Conservation (phyloP, 257 asterid species). For the Solanum chiquidenum region DNA sequence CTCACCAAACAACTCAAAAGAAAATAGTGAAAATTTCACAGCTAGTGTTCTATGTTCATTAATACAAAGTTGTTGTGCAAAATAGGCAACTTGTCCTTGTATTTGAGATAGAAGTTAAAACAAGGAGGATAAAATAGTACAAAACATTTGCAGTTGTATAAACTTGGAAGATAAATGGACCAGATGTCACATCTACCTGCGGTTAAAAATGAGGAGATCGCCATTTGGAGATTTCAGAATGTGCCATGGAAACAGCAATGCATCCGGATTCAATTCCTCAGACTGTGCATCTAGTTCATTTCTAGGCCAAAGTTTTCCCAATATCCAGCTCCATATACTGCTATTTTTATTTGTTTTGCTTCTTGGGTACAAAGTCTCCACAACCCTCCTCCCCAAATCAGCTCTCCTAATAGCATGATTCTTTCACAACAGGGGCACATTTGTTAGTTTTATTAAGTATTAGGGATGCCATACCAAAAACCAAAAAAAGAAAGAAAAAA, state of each 20-base stretch:
- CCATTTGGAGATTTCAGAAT: slow-evolving; percentile 42
- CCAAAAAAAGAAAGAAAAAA: not conserved
- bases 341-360: slow-evolving; percentile 18
- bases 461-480: not conserved
- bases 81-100: not conserved
- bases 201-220: slow-evolving; percentile 49
- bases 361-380: slow-evolving; percentile 64
- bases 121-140: not conserved
- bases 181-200: slow-evolving; percentile 40
- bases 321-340: slow-evolving; percentile 57
- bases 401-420: slow-evolving; percentile 95
- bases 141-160: not conserved
- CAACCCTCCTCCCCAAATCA: slow-evolving; percentile 58
- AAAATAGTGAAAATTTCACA: not conserved
- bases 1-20: not conserved
- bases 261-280: slow-evolving; percentile 36
- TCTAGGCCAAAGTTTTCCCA: slow-evolving; percentile 47
- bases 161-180: not conserved
- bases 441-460: slow-evolving; percentile 4
- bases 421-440: slow-evolving; percentile 26
- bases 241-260: slow-evolving; percentile 89
- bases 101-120: not conserved
- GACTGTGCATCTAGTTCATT: slow-evolving; percentile 18
- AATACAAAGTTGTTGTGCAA: not conserved
- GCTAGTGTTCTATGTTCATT: not conserved